Evolutionary conservation across 148 eudicot species (phyloP).

Genomic region (Nyssa sinensis): DNA sequence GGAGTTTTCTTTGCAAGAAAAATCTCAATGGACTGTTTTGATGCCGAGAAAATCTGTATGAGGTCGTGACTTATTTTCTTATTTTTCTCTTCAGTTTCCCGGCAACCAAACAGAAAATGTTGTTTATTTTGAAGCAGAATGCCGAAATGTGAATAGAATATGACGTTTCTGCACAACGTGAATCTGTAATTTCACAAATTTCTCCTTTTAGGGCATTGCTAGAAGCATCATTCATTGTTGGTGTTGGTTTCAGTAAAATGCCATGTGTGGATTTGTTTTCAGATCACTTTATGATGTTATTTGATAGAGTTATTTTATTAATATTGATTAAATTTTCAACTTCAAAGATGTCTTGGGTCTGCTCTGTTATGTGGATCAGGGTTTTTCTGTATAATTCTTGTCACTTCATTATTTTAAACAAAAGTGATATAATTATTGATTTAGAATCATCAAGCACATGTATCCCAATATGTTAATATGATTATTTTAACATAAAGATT

Average conservation of each 20-base stretch:
- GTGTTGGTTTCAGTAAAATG: not conserved
- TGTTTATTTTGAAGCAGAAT: not conserved
- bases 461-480: not conserved
- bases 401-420: not conserved
- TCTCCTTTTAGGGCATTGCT: not conserved
- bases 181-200: not conserved
- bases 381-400: not conserved
- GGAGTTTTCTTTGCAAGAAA: not conserved
- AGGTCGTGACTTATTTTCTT: not conserved
- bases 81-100: not conserved
- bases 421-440: not conserved
- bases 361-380: not conserved
- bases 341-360: not conserved
- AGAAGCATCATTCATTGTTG: not conserved
- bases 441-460: not conserved
- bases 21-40: not conserved
- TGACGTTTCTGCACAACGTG: not conserved
- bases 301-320: not conserved
- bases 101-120: not conserved
- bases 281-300: not conserved
- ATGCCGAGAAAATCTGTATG: not conserved
- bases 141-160: not conserved
- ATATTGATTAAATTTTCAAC: not conserved
- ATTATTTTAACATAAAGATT: not conserved
- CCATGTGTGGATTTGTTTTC: not conserved